phyloP scores from a whole-genome alignment of 2,329 filamentous ascomycete genomes.

The Aspergillus udagawae region DNA sequence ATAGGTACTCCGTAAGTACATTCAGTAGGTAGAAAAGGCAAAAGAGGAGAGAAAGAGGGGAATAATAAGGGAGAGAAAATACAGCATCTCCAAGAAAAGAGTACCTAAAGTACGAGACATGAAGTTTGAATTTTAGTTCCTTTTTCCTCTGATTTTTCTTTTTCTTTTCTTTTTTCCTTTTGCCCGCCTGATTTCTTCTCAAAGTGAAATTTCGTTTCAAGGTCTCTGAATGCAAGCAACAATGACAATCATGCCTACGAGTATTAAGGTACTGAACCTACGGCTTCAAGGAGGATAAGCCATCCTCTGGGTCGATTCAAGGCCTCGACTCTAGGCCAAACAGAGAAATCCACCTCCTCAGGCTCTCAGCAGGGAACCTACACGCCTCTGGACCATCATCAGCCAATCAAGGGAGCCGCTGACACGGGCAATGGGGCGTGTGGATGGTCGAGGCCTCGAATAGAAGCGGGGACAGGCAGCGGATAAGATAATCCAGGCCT shows the following conservation, averaged over 20 bases:
- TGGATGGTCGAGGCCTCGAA: constrained; percentile 20
- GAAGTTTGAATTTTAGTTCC: not conserved
- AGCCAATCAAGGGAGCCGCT: constrained; percentile 10
- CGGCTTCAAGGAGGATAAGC: not conserved
- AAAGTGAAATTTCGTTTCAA: not conserved
- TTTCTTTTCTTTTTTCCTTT: not conserved
- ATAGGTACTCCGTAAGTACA: not conserved
- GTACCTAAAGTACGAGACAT: constrained; percentile 5
- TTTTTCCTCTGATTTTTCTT: not conserved
- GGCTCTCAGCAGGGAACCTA: constrained; percentile 9
- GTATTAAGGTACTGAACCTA: not conserved
- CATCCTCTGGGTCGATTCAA: constrained; percentile 10
- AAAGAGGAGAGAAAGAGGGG: constrained; percentile 3
- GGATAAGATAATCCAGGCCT: constrained; percentile 9
- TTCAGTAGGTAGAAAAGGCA: constrained; percentile 1
- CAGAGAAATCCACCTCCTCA: constrained; percentile 3
- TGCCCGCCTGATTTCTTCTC: not conserved
- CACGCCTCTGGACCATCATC: constrained; percentile 9
- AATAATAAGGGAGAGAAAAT: not conserved
- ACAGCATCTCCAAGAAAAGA: constrained; percentile 1
- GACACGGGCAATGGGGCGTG: constrained; percentile 1
- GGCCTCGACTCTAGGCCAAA: constrained; percentile 14
- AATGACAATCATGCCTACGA: not conserved
- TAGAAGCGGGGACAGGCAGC: constrained; percentile 16
- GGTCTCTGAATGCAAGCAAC: not conserved